Evolutionary conservation across 331 rosid species (phyloP), one percentile per base, ranked within the genome.

Genomic region (Pyracantha coccinea): DNA sequence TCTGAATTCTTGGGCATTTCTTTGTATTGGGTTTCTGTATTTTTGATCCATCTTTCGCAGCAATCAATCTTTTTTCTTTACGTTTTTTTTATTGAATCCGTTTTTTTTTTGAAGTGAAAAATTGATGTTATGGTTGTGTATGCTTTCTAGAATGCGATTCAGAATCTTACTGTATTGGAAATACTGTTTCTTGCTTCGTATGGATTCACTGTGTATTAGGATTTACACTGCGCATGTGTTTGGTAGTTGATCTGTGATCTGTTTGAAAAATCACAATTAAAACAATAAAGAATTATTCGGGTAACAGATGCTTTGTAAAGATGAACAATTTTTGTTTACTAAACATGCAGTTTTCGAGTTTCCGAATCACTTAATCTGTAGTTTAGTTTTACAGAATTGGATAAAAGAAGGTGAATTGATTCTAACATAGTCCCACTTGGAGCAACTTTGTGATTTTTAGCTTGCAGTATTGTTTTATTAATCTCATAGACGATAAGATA

Each of bases 161-260:
- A 66, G 69, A 77, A 81, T 78, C 76, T 41, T 33, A 71, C 41
- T 69, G 52, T 64, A 27, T 66, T 74, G 33, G 32, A 71, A n/a
- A 25, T 8, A 19, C 38, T 19, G 33, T 19, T 28, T 72, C 17
- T 57, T 66, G 63, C 71, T 71, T 47, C 41, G 13, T 35, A 20
- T 78, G 65, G 32, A 65, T 27, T 83, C 75, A 31, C 33, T 19
- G 32, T 67, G 24, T 64, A n/a, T 21, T 71, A 14, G 29, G 69
- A 66, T 74, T 33, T 64, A 44, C 15, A 6, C 31, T 55, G 66
- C 69, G 24, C 64, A 45, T 66, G 41, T 45, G 76, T 75, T 65
- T 55, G 65, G 31, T 71, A 35, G 71, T 63, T 55, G 64, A 69
- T 31, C 24, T 27, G 77, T 27, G 59, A 64, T 61, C 38, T 67